Evolutionary conservation across 768 basidiomycete species (phyloP), one percentile per base, ranked within the genome.

Genomic region (Ramaria sp.): DNA sequence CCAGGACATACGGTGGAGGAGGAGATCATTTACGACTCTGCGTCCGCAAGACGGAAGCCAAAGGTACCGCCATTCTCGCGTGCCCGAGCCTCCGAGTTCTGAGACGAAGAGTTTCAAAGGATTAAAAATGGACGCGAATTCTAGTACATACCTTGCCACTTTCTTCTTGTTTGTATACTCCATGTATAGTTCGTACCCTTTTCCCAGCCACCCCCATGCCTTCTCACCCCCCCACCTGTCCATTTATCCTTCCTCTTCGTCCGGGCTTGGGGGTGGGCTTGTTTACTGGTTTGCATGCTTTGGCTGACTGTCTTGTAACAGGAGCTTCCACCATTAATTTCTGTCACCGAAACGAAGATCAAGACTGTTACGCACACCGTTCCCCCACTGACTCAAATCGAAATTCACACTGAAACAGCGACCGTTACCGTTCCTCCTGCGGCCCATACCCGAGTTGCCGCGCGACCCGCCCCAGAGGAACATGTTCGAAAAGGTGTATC

Each of bases 11-110:
- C 74, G 28, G 80, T 88, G 32, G 86, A 90, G 65, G 88, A 90
- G 65, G 88, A 90, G 65, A 80, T 83, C 66, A 69, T 81, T 48
- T 90, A 88, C 76, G 87, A 88, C 67, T 81, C 81, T 30, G 70
- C 76, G 59, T 71, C 68, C 62, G 60, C 76, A 56, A 84, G 82
- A 72, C 82, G 85, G 71, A 88, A 83, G 28, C 38, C 80, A 81
- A 90, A 90, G 88, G 88, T 90, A 90, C 79, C 84, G 73, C 80
- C 83, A 73, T 73, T 74, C 74, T 79, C 79, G 75, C 85, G 85
- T 79, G 28, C 44, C 43, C 42, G 53, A 47, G 87, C 84, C 78
- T 83, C 86, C 73, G 85, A 88, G 83, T 83, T 88, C 78, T 89
- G 83, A 88, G 88, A 88, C 87, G 88, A 89, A 85, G 88, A 86